Base-by-base conservation (phyloP, 169 alveolate genomes). In the Plasmodium adleri region DNA sequence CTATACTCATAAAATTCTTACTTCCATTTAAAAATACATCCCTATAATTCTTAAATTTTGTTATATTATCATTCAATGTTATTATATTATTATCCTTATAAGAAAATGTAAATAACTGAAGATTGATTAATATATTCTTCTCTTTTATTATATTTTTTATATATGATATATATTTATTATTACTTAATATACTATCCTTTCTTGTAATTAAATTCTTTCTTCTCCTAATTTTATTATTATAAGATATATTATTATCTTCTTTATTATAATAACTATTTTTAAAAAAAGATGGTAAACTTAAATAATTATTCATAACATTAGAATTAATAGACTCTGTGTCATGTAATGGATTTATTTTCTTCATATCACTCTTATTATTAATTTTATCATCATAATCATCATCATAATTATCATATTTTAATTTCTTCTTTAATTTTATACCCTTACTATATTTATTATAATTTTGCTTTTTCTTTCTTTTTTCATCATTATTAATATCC, bases 1-100 rank as follows among this genome's bases (percentile, higher is more conserved):
- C 74, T 22, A 50, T 60, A 17, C 20, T 72, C 49, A 32, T 73
- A 52, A 43, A 59, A 50, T 32, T 66, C 32, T 72, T 86, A 24
- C 32, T 86, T 39, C 47, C 47, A 47, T 62, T 60, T n/a, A 86
- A 45, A 50, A 86, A 86, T 32, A 86, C 92, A 43, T 86, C 92
- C 62, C 92, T 86, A 66, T 86, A 86, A 62, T 50, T 72, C 71
- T 86, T 86, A 86, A 86, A 86, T 39, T 72, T 86, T 54, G 71
- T 86, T n/a, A 86, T 86, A 24, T 86, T 86, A 5, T 86, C 92
- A 52, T 86, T 86, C 50, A 86, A 56, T 1, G 92, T 72, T 12
- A 86, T 86, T 24, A 86, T 86, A 72, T 86, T 86, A 49, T 86
- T 86, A 71, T 86, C 92, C 58, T 86, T 86, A 32, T 86, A 86